Evolutionary conservation across 2,329 filamentous ascomycete species (phyloP).

Genomic region (Calonectria pseudoturangicola): DNA sequence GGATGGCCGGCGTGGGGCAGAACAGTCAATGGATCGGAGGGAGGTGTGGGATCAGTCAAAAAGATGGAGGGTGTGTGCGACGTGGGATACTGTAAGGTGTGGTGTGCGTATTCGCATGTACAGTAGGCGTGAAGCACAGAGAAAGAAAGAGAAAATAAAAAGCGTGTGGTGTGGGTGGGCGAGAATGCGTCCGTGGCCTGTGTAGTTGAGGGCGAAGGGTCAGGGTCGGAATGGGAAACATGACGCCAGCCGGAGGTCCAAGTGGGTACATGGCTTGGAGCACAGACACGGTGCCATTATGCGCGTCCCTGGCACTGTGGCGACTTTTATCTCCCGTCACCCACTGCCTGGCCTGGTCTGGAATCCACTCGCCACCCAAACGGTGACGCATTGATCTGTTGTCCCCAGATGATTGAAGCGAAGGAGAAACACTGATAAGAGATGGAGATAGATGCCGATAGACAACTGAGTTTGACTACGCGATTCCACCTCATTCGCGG

Average conservation of each 20-base stretch:
- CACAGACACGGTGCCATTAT: conserved; percentile 28
- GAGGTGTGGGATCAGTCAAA: conserved; percentile 27
- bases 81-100: not conserved
- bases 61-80: conserved; percentile 13
- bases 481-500: conserved; percentile 12
- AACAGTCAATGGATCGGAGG: conserved; percentile 30
- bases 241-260: conserved; percentile 30
- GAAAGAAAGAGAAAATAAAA: conserved; percentile 12
- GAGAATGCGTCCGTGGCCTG: conserved; percentile 4
- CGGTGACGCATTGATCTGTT: conserved; percentile 36
- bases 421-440: conserved; percentile 25
- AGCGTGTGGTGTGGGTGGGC: conserved; percentile 23
- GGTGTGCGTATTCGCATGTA: conserved; percentile 6
- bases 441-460: conserved; percentile 29
- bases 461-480: conserved; percentile 21
- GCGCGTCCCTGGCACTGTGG: conserved; percentile 2
- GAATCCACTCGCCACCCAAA: conserved; percentile 37
- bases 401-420: conserved; percentile 31
- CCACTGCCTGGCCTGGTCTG: not conserved
- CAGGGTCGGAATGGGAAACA: conserved; percentile 35
- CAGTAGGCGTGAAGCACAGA: conserved; percentile 9
- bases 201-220: conserved; percentile 17
- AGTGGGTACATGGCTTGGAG: conserved; percentile 25
- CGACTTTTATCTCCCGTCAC: conserved; percentile 11
- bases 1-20: conserved; percentile 34